Conservation (phyloP, 2,329 filamentous ascomycete genomes). For the Colletotrichum spinosum region DNA sequence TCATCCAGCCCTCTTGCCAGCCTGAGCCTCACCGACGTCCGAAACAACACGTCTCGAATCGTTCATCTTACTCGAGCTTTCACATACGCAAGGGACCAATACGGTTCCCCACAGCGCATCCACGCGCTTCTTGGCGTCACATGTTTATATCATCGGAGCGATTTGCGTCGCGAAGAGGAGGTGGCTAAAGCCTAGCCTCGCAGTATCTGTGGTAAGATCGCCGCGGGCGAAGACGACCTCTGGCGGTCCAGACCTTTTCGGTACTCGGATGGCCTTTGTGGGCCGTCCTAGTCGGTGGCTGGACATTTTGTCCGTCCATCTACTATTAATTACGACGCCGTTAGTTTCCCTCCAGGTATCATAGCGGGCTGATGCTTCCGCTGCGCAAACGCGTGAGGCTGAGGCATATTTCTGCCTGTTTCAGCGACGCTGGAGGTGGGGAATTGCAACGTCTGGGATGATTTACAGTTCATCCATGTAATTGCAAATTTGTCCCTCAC, state of each 20-base stretch:
- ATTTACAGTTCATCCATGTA: slow-evolving; percentile 23
- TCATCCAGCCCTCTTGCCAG: neutral
- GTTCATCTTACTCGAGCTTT: no score
- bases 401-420: slow-evolving; percentile 17
- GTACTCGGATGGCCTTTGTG: neutral
- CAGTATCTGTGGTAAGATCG: slow-evolving; percentile 20
- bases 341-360: no score
- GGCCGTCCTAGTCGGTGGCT: neutral
- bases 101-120: no score
- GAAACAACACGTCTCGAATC: neutral
- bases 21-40: no score
- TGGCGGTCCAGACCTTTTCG: slow-evolving; percentile 21
- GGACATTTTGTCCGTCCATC: neutral
- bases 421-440: slow-evolving; percentile 1
- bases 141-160: slow-evolving; percentile 12
- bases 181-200: slow-evolving; percentile 8
- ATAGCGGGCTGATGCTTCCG: neutral
- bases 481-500: slow-evolving; percentile 4
- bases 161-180: slow-evolving; percentile 3
- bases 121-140: slow-evolving; percentile 5
- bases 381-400: neutral
- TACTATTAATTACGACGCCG: no score
- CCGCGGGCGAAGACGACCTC: slow-evolving; percentile 8
- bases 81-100: no score
- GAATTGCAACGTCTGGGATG: neutral